Evolutionary conservation across 2,329 filamentous ascomycete species (phyloP).

Genomic region (Tolypocladium cylindrosporum): DNA sequence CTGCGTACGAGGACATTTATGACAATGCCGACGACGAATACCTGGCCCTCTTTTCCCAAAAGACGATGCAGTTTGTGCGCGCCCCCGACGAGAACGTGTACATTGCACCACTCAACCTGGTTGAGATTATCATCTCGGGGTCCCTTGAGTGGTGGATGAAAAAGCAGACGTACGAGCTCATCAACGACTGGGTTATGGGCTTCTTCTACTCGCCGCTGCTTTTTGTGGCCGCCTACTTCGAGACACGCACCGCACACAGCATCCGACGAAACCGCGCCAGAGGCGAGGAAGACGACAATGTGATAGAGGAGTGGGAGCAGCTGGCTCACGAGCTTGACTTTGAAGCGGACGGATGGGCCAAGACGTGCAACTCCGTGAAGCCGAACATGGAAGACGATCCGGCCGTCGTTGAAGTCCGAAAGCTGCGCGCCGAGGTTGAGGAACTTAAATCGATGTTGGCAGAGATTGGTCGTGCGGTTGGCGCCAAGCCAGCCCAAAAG

Average conservation of each 20-base stretch:
- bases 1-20: constrained; percentile 89
- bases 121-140: constrained; percentile 73
- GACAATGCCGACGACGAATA: constrained; percentile 92
- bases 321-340: constrained; percentile 62
- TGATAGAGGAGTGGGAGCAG: constrained; percentile 89
- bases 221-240: constrained; percentile 63
- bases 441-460: constrained; percentile 42
- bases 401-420: constrained; percentile 58
- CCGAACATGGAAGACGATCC: constrained; percentile 76
- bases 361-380: constrained; percentile 64
- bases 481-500: constrained; percentile 1
- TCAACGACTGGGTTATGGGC: constrained; percentile 87
- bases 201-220: constrained; percentile 77
- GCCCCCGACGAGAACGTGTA: constrained; percentile 98
- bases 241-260: constrained; percentile 52
- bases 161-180: constrained; percentile 58
- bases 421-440: constrained; percentile 47
- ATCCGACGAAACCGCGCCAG: constrained; percentile 66
- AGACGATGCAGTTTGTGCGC: constrained; percentile 93
- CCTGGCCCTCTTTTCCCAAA: constrained; percentile 83
- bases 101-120: constrained; percentile 88
- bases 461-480: constrained; percentile 17
- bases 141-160: constrained; percentile 93
- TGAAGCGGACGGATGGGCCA: constrained; percentile 75
- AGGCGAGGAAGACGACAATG: constrained; percentile 85